Evolutionary conservation across 495 filamentous ascomycete species (phyloP), one percentile per base, ranked within the genome.

Genomic region (Emericellopsis terricola): DNA sequence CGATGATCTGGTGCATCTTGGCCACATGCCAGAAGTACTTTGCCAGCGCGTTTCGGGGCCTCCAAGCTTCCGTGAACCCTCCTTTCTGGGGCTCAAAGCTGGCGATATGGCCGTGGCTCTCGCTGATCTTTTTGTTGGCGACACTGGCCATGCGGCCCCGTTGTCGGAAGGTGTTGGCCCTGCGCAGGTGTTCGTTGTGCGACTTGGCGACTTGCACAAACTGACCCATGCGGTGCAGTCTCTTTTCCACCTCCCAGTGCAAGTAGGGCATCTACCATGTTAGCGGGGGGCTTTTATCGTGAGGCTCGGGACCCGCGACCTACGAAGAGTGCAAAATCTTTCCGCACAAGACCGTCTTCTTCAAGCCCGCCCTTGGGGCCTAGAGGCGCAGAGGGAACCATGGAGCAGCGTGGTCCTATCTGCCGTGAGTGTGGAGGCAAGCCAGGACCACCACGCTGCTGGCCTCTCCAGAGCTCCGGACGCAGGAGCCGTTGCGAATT

Each of bases 181-280:
- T 31, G n/a, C 8, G 8, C 29, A 6, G 21, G 1, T 36, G 40
- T 2, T 43, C 20, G 1, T 44, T 35, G 8, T 34, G 33, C 2
- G 27, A 35, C 36, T 41, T 45, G 6, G n/a, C 19, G 10, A 26
- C 38, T 24, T 26, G 23, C 6, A 26, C 23, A 11, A 41, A 38
- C 32, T 16, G 39, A 7, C 44, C 41, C 15, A 49, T 33, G 11
- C 40, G 43, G 31, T 29, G 28, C 28, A 8, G 7, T 7, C 13
- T 4, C 40, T 40, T 34, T 37, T 59, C 41, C 55, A 45, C 34
- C 23, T 81, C 76, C 46, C 74, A 81, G 41, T 78, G 72, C 3
- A 81, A 51, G 38, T 76, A 81, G 1, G 74, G 7, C 19, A 3
- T 46, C 31, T 6, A 31, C 24, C 15, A 45, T 26, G 23, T 26